These are phyloP conservation scores for Populus hybrid DNA, from an alignment of 441 rosid genomes.

Conservation along the genomic window DNA sequence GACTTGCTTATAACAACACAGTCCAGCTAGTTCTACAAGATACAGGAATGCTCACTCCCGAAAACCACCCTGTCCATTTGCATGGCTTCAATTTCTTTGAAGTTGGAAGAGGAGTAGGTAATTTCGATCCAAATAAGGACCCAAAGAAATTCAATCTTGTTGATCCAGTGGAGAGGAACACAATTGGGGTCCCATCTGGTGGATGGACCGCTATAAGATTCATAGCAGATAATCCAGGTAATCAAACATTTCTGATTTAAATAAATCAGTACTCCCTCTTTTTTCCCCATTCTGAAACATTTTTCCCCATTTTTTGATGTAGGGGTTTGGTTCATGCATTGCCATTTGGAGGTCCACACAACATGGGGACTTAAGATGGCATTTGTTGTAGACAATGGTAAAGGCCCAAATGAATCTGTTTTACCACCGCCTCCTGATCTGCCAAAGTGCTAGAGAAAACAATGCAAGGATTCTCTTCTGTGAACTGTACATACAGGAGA, in stretches of 20 bases:
- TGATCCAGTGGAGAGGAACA: conserved; percentile 93
- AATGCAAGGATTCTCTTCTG: not conserved
- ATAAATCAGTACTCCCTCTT: not conserved
- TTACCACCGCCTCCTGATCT: conserved; percentile 83
- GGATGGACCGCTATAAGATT: conserved; percentile 94
- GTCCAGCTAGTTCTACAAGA: conserved; percentile 84
- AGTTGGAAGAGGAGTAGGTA: conserved; percentile 74
- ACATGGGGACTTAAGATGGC: conserved; percentile 97
- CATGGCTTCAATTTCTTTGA: conserved; percentile 80
- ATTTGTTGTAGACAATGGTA: conserved; percentile 79
- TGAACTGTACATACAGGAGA: not conserved
- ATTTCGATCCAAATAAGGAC: conserved; percentile 56
- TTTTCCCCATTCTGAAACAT: not conserved
- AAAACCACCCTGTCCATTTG: conserved; percentile 82
- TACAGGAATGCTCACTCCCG: conserved; percentile 64
- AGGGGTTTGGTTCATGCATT: conserved; percentile 72
- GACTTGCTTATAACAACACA: conserved; percentile 59
- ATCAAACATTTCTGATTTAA: not conserved
- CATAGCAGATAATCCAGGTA: conserved; percentile 91
- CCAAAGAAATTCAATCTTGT: conserved; percentile 66
- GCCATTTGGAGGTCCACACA: conserved; percentile 82
- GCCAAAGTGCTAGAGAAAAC: conserved; percentile 59
- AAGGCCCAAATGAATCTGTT: conserved; percentile 68
- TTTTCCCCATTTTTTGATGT: not conserved
- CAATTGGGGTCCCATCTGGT: conserved; percentile 82